Evolutionary conservation across 1,284 basidiomycete species (phyloP), one percentile per base, ranked within the genome.

Genomic region (Boletus semigastroideus): DNA sequence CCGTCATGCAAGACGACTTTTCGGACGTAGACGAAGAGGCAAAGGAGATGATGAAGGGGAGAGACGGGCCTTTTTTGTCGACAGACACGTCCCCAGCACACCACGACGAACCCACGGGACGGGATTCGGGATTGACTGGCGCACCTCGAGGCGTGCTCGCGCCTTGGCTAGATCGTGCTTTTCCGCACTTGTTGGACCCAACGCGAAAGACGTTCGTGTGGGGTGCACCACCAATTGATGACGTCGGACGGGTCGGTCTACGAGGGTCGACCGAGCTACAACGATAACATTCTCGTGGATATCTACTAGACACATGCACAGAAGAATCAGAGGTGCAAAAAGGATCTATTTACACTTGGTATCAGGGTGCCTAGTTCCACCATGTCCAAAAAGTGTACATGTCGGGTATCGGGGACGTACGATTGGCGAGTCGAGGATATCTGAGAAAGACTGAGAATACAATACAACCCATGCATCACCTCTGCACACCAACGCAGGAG

Each of bases 1-100:
- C 94, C 12, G 94, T 97, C 53, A 92, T 90, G 68, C 94, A 97
- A 67, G 94, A 97, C 64, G 86, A 89, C 52, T 96, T 96, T 67
- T 89, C 86, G 54, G 89, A 92, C 63, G 78, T 90, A 36, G 90
- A 92, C 62, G 86, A 89, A 57, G 86, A 89, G 66, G 89, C 84
- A 39, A 74, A 73, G 53, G 80, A 78, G 39, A 73, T 86, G 57
- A 74, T 74, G 51, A 52, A 37, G 33, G 46, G 47, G 10, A 36
- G 25, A 30, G 11, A 12, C 14, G 20, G 3, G 12, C 8, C 12
- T 8, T 19, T 7, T 16, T 5, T 13, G 34, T 13, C 44, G 31
- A 16, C 42, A 19, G 42, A 28, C 28, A 13, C 27, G 14, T 28
- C 17, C 27, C 36, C 17, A 19, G 36, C 37, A 20, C 17, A 17